Evolutionary conservation across 495 filamentous ascomycete species (phyloP), one percentile per base, ranked within the genome.

Genomic region (Pyronema omphalodes): DNA sequence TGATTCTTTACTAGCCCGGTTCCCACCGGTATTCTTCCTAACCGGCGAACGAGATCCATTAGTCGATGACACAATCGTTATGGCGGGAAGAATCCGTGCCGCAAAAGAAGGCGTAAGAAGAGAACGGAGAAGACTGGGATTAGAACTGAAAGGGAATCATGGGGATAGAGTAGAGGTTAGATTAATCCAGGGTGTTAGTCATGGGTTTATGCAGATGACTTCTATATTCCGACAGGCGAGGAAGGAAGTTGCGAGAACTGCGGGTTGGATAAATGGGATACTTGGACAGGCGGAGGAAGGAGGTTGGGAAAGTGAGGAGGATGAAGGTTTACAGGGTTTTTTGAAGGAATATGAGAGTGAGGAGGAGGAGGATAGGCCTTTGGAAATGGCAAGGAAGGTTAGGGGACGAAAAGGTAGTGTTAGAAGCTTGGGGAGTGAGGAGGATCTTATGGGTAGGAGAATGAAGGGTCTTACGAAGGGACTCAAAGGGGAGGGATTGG

Each of bases 1-100:
- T 0, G 88, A 94, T 58, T 70, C 74, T 0, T 70, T 96, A 3
- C 76, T 98, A 3, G 76, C 82, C 33, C 69, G 74, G 3, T 96
- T 96, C 64, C 91, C 91, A 3, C 93, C 89, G 61, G 88, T 83
- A 0, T 93, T 86, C 62, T 84, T 98, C 66, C 71, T 95, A 3
- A 96, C 91, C 0, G 91, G 91, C 51, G 91, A 98, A 67, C 82
- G 89, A 33, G 91, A 98, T 61, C 91, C 91, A 1, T 70, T 98
- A 0, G 89, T 95, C 2, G 91, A 98, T 62, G 91, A 98, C 67
- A 98, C 91, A 0, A 84, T 93, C 2, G 86, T 98, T 54, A 94
- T 98, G 58, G 88, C 88, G 0, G 93, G 93, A 3, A 72, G 93
- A 0, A 67, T 98, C 7, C 74, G 87, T 11, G 77, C 88, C 43